A percentile compares a stretch with the other conserved stretches of the same genome.
Conservation (phyloP, 73 alveolate genomes). For the Chromera velia region DNA sequence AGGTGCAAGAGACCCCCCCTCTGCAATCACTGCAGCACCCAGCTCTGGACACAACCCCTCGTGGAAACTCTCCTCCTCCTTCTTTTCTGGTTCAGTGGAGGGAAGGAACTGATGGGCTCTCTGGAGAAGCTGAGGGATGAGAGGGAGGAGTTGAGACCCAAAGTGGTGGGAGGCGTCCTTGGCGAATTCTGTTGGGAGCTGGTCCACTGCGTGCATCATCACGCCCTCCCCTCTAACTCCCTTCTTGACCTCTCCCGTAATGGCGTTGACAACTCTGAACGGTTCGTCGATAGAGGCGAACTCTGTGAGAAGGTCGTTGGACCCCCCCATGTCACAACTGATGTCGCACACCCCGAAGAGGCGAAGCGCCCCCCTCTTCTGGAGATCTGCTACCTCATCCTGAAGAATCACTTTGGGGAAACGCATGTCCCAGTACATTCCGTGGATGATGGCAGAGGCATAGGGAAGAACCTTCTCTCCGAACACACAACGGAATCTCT, state of each 20-base stretch:
- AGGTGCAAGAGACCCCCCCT: too few relatives aligned
- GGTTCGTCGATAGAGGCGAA: conserved; percentile 52
- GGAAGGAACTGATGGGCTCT: too few relatives aligned
- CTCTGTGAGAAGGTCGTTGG: conserved; percentile 55
- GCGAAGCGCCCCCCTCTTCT: conserved; percentile 34
- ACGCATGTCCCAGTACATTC: conserved; percentile 72
- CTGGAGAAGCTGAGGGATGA: too few relatives aligned
- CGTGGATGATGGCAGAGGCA: conserved; percentile 54
- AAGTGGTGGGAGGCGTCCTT: conserved; percentile 54
- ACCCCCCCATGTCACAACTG: conserved; percentile 77
- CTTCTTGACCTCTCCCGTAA: conserved; percentile 15
- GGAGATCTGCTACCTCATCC: conserved; percentile 1
- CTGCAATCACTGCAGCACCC: too few relatives aligned
- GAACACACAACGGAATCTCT: conserved; percentile 55
- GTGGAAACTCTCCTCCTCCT: too few relatives aligned
- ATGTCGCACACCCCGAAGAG: conserved; percentile 77
- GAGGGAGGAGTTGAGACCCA: conserved; percentile 51
- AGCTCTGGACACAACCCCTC: too few relatives aligned
- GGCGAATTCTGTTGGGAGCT: conserved; percentile 60
- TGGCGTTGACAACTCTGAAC: conserved; percentile 40
- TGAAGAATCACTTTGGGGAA: conserved; percentile 55
- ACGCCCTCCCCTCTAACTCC: conserved; percentile 18
- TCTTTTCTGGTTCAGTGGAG: too few relatives aligned
- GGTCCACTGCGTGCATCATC: conserved; percentile 54
- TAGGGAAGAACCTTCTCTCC: conserved; percentile 54